These are phyloP conservation scores for Clavispora phyllophila DNA, from an alignment of 805 yeast species.

Conservation along the genomic window DNA sequence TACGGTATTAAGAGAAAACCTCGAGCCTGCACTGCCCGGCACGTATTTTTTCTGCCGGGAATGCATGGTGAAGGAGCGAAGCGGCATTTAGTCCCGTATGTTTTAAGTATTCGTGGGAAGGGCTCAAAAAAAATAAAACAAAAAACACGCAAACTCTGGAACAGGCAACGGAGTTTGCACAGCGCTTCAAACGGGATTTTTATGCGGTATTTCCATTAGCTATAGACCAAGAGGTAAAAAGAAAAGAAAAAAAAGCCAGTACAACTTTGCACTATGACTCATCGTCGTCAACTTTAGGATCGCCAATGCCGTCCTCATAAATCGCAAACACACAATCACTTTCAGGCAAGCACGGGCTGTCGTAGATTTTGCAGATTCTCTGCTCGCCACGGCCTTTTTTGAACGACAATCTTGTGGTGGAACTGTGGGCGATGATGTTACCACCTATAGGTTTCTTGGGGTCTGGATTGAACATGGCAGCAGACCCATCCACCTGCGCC, in stretches of 20 bases:
- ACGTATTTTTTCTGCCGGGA: background rate
- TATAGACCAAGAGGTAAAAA: background rate
- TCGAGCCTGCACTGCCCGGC: background rate
- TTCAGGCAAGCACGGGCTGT: conserved; percentile 95
- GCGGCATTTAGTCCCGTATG: background rate
- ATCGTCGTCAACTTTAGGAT: conserved; percentile 79
- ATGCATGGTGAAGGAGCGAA: background rate
- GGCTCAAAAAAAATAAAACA: background rate
- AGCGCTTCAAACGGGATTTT: no score
- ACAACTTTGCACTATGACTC: background rate
- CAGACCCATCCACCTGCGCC: conserved; percentile 94
- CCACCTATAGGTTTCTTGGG: conserved; percentile 99
- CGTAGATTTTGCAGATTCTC: conserved; percentile 90
- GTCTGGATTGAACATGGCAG: conserved; percentile 80
- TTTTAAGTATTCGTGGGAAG: background rate
- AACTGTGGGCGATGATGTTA: conserved; percentile 93
- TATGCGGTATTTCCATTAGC: background rate
- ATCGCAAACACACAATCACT: conserved; percentile 93
- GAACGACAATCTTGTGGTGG: conserved; percentile 87
- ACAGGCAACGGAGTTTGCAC: no score
- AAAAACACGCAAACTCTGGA: no score
- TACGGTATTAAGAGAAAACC: no score
- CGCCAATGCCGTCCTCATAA: conserved; percentile 95
- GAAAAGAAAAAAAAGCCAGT: background rate
- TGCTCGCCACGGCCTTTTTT: conserved; percentile 89